Percentiles rank a stretch among this genome's conserved stretches.
phyloP scores from a whole-genome alignment of 164 flowering plant species.

The Chimonanthus praecox region DNA sequence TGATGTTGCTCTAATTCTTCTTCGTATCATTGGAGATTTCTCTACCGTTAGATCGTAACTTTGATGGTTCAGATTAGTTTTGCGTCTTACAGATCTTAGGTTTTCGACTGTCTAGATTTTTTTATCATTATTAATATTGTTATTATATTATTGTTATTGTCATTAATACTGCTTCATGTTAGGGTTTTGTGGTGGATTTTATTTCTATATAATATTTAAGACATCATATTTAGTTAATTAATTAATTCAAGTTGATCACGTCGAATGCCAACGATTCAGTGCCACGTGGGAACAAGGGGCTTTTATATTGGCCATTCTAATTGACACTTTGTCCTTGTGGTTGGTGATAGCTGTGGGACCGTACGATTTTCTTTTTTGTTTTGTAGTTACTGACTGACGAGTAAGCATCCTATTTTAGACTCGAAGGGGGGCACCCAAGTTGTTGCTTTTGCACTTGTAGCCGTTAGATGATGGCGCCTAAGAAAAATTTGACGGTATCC shows the following conservation, averaged over 20 bases:
- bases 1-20: not conserved
- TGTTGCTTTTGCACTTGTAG: not conserved
- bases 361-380: too few relatives aligned
- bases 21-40: not conserved
- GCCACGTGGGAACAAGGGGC: too few relatives aligned
- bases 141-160: too few relatives aligned
- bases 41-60: not conserved
- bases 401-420: too few relatives aligned
- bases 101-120: too few relatives aligned
- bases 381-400: too few relatives aligned
- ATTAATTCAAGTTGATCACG: not conserved
- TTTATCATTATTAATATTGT: too few relatives aligned
- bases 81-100: not conserved
- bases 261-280: not conserved
- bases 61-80: not conserved
- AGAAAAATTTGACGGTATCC: too few relatives aligned
- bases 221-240: too few relatives aligned
- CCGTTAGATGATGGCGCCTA: too few relatives aligned
- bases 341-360: not conserved
- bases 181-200: too few relatives aligned
- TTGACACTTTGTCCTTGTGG: not conserved
- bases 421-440: not conserved
- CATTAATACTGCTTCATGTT: not conserved
- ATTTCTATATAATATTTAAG: too few relatives aligned
- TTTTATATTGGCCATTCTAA: not conserved